phyloP scores from a whole-genome alignment of 176 grass and related monocot species.

The Oryza meridionalis region DNA sequence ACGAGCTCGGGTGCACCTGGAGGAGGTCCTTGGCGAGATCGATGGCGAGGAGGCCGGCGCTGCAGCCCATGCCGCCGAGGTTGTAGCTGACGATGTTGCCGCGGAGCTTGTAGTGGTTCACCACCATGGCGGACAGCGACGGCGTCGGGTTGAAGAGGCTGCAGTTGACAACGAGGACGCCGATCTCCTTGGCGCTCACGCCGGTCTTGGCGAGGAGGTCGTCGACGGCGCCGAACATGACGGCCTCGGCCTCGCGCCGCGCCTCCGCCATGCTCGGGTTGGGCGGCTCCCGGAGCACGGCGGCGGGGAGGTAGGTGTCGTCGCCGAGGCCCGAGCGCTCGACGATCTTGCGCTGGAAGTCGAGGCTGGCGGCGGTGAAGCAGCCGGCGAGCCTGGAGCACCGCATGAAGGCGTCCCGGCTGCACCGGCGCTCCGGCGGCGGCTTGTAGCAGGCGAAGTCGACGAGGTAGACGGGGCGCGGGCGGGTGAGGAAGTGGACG shows the following conservation, averaged over 20 bases:
- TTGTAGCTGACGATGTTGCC: slow-evolving; percentile 88
- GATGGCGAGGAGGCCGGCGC: slow-evolving; percentile 69
- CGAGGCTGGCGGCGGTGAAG: slow-evolving; percentile 67
- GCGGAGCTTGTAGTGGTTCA: slow-evolving; percentile 88
- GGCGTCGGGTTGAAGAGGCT: slow-evolving; percentile 42
- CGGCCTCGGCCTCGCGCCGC: slow-evolving; percentile 57
- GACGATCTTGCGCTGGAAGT: slow-evolving; percentile 89
- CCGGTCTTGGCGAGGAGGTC: slow-evolving; percentile 72
- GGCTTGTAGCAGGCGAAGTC: slow-evolving; percentile 93
- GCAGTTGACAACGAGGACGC: slow-evolving; percentile 78
- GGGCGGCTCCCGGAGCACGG: slow-evolving; percentile 60
- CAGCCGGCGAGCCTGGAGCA: slow-evolving; percentile 50
- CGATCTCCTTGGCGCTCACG: slow-evolving; percentile 74
- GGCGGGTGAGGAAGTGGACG: slow-evolving; percentile 70
- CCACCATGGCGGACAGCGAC: slow-evolving; percentile 85
- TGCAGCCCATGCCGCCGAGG: slow-evolving; percentile 90
- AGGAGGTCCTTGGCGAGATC: slow-evolving; percentile 84
- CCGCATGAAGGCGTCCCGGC: slow-evolving; percentile 67
- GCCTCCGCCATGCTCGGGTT: slow-evolving; percentile 72
- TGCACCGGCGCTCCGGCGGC: slow-evolving; percentile 49
- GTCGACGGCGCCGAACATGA: slow-evolving; percentile 90
- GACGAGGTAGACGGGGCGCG: slow-evolving; percentile 67
- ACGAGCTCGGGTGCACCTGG: slow-evolving; percentile 72
- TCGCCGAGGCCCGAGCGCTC: slow-evolving; percentile 48
- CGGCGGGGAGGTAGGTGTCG: slow-evolving; percentile 72